Conservation (phyloP, 164 flowering plant genomes). For the Dillenia suffruticosa region DNA sequence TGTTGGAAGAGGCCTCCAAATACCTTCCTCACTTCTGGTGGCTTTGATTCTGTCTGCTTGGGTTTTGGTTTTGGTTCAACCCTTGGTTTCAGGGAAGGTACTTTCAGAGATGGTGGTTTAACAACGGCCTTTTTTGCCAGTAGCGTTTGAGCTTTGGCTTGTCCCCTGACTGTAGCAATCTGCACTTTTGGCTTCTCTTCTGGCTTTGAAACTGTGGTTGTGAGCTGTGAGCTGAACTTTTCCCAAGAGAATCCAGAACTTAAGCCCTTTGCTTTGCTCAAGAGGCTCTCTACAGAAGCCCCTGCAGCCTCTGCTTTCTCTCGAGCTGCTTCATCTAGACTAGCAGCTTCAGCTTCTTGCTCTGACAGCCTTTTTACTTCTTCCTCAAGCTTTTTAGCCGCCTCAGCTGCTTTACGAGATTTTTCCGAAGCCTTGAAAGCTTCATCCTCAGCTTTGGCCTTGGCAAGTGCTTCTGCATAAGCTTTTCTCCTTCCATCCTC, state of each 20-base stretch:
- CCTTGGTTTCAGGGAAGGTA: slow-evolving; percentile 17
- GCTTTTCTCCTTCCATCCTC: slow-evolving; percentile 89
- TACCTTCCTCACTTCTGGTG: slow-evolving; percentile 57
- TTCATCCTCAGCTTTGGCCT: slow-evolving; percentile 80
- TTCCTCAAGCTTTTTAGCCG: slow-evolving; percentile 49
- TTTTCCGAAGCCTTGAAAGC: slow-evolving; percentile 49
- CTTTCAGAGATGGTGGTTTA: slow-evolving; percentile 23
- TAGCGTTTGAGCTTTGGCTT: slow-evolving; percentile 67
- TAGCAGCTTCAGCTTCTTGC: slow-evolving; percentile 46
- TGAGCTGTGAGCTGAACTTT: slow-evolving; percentile 55
- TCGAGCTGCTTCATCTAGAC: slow-evolving; percentile 56
- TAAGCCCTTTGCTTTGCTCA: slow-evolving; percentile 54
- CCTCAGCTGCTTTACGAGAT: slow-evolving; percentile 64
- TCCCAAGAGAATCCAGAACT: slow-evolving; percentile 65
- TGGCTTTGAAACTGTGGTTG: slow-evolving; percentile 37
- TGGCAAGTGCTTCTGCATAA: slow-evolving; percentile 62
- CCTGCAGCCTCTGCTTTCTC: slow-evolving; percentile 66
- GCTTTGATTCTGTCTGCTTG: slow-evolving; percentile 11
- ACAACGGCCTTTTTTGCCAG: slow-evolving; percentile 59
- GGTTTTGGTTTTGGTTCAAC: slow-evolving; percentile 16
- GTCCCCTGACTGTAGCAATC: slow-evolving; percentile 87
- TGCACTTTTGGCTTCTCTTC: slow-evolving; percentile 49
- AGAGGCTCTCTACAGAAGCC: slow-evolving; percentile 46
- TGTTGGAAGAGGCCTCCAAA: slow-evolving; percentile 93
- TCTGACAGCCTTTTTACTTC: slow-evolving; percentile 53